Conservation (phyloP, 345 rosid species). For the Gossypium rotundifolium region DNA sequence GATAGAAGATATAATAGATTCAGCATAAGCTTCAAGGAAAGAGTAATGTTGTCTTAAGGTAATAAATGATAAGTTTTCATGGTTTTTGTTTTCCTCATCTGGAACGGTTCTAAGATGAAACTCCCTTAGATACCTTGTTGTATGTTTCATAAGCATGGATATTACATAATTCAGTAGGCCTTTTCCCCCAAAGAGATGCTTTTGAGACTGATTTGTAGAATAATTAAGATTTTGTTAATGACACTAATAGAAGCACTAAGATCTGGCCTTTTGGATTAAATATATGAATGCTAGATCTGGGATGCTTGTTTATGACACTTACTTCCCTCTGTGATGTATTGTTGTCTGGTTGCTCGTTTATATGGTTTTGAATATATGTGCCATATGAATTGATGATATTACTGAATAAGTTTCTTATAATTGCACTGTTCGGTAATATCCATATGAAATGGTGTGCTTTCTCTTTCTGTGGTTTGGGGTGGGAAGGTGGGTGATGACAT, state of each 20-base stretch:
- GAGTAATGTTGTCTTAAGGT: background rate
- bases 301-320: background rate
- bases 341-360: background rate
- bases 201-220: background rate
- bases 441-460: background rate
- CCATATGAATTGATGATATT: background rate
- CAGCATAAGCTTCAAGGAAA: background rate
- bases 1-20: background rate
- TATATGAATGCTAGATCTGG: background rate
- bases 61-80: too few relatives aligned
- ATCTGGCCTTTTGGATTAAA: background rate
- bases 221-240: background rate
- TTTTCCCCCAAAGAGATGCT: background rate
- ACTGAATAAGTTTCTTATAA: too few relatives aligned
- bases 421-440: background rate
- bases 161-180: background rate
- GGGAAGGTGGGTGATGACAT: background rate
- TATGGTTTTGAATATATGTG: background rate
- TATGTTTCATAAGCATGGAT: background rate
- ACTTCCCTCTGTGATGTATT: background rate
- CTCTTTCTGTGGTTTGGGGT: background rate
- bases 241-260: background rate
- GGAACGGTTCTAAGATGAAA: conserved; percentile 5
- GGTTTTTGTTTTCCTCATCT: background rate
- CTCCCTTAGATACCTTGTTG: background rate